A percentile compares a stretch with the other conserved stretches of the same genome.
phyloP scores from a whole-genome alignment of 176 grass and related monocot species.

The Hsuehochloa calcarea region DNA sequence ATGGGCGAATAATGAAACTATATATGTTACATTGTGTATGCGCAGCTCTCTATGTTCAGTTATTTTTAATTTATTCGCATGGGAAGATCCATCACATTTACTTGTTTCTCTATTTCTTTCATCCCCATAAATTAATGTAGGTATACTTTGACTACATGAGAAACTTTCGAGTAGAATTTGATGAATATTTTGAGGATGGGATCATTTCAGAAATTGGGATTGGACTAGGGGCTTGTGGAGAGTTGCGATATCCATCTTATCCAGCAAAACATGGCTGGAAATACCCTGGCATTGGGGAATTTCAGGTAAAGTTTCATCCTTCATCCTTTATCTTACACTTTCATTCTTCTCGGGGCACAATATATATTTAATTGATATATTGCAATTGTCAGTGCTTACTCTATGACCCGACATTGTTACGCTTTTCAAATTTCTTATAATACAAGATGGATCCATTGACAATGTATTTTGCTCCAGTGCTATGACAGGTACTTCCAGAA shows the following conservation, averaged over 20 bases:
- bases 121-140: conserved; percentile 32
- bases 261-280: conserved; percentile 78
- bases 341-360: not conserved
- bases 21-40: not conserved
- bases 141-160: conserved; percentile 99
- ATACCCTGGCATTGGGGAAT: conserved; percentile 95
- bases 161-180: conserved; percentile 80
- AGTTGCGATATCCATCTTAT: conserved; percentile 85
- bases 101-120: not conserved
- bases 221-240: conserved; percentile 83
- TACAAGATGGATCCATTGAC: not conserved
- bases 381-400: not conserved
- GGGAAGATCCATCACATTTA: not conserved
- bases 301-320: conserved; percentile 55
- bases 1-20: not conserved
- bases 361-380: not conserved
- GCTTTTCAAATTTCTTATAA: not conserved
- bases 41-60: not conserved
- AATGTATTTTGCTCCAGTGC: conserved; percentile 53
- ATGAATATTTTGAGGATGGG: conserved; percentile 75
- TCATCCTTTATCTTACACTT: not conserved
- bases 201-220: conserved; percentile 77
- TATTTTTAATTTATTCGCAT: not conserved
- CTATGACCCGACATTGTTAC: not conserved
- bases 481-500: conserved; percentile 76